Percentiles rank a stretch among this genome's conserved stretches.
phyloP scores from a whole-genome alignment of 192 early-diverging fungal species.

The Coemansia sp. region DNA sequence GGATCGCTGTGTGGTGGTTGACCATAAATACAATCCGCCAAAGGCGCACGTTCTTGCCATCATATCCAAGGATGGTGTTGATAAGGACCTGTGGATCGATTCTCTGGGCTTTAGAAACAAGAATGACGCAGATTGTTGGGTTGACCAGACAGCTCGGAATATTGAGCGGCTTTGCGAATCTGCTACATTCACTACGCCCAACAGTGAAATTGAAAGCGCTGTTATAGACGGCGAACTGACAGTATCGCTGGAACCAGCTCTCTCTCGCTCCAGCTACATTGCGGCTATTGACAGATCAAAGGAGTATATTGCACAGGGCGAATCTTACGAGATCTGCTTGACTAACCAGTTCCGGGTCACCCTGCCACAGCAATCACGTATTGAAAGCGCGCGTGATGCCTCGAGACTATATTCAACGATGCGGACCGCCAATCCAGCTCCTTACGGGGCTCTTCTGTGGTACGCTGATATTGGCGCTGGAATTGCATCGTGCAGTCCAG shows the following conservation, averaged over 20 bases:
- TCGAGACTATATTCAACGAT: constrained; percentile 42
- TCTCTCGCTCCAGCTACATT: constrained; percentile 52
- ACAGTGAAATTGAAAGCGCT: neutral
- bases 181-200: neutral
- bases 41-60: constrained; percentile 24
- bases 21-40: constrained; percentile 49
- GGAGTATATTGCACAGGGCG: constrained; percentile 72
- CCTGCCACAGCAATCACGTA: neutral
- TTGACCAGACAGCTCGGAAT: neutral
- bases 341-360: constrained; percentile 73
- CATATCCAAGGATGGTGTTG: neutral
- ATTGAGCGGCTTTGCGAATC: neutral
- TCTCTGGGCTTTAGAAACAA: constrained; percentile 15
- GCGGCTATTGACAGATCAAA: constrained; percentile 55
- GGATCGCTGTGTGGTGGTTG: constrained; percentile 73
- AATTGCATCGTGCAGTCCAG: constrained; percentile 70
- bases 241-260: constrained; percentile 5
- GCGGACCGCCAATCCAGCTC: constrained; percentile 78
- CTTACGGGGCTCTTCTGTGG: constrained; percentile 76
- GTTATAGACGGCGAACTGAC: neutral
- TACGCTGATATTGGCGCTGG: constrained; percentile 45
- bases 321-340: constrained; percentile 94
- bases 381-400: neutral
- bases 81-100: constrained; percentile 5
- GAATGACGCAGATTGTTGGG: constrained; percentile 17